phyloP scores from a whole-genome alignment of 306 rosid genomes.

The Purshia tridentata region DNA sequence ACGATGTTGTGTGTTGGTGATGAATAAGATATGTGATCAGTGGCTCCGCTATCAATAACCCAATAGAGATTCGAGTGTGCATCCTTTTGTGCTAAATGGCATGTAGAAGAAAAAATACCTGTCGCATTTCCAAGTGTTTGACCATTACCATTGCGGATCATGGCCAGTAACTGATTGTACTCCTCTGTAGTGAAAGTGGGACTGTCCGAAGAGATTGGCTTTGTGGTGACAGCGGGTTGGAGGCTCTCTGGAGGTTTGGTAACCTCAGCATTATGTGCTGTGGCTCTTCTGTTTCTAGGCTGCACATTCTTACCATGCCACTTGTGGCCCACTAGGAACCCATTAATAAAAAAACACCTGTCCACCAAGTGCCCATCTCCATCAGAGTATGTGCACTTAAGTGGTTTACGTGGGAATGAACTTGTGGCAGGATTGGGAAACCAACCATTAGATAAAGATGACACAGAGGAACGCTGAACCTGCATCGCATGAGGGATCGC shows the following conservation, averaged over 20 bases:
- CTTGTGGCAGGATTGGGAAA: too few relatives aligned
- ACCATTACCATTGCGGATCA: not conserved
- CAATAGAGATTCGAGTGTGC: not conserved
- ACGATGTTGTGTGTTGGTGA: not conserved
- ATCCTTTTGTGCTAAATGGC: not conserved
- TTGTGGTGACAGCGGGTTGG: too few relatives aligned
- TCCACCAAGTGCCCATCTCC: not conserved
- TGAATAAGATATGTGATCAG: not conserved
- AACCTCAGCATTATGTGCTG: not conserved
- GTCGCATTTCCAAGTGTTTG: not conserved
- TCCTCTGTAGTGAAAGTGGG: slow-evolving; percentile 1
- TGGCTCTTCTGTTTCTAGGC: not conserved
- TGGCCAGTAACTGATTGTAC: not conserved
- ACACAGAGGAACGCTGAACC: not conserved
- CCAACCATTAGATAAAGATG: too few relatives aligned
- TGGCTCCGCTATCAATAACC: not conserved
- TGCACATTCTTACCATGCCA: slow-evolving; percentile 10
- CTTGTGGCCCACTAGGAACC: slow-evolving; percentile 4
- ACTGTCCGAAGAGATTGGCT: too few relatives aligned
- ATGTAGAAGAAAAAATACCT: not conserved
- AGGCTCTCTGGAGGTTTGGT: not conserved
- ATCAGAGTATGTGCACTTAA: not conserved
- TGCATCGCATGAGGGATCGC: not conserved
- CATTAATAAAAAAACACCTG: not conserved
- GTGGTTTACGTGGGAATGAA: too few relatives aligned